These are phyloP conservation scores for Uronychia setigera DNA, from an alignment of 73 alveolate genomes.

Conservation along the genomic window DNA sequence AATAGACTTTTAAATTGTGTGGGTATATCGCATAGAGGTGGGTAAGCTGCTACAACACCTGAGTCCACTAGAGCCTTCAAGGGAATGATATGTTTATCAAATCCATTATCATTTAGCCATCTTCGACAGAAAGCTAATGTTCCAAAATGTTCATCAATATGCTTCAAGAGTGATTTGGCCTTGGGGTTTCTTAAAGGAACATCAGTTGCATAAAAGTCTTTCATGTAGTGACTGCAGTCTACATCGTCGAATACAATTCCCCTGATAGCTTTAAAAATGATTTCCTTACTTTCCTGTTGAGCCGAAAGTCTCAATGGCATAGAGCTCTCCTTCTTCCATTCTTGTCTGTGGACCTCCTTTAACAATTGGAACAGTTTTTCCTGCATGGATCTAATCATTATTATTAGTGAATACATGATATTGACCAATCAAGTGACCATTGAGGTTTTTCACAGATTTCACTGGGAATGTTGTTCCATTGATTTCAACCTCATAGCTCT, in stretches of 20 bases:
- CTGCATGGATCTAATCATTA: constrained; percentile 81
- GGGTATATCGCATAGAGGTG: constrained; percentile 90
- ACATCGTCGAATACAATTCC: constrained; percentile 92
- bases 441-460: constrained; percentile 87
- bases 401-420: constrained; percentile 42
- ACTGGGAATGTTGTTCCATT: constrained; percentile 90
- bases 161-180: constrained; percentile 85
- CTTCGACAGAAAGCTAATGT: constrained; percentile 96
- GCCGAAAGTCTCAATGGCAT: constrained; percentile 98
- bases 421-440: constrained; percentile 92
- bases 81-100: constrained; percentile 83
- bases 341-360: constrained; percentile 83
- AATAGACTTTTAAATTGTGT: no score
- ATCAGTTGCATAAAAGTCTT: constrained; percentile 76
- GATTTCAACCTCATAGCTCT: constrained; percentile 94
- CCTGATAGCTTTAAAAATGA: constrained; percentile 1
- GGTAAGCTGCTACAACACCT: constrained; percentile 91
- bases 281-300: constrained; percentile 89
- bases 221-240: constrained; percentile 97
- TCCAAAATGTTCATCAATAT: constrained; percentile 83
- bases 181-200: constrained; percentile 87
- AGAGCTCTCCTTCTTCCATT: constrained; percentile 97
- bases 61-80: constrained; percentile 84
- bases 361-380: constrained; percentile 95
- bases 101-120: constrained; percentile 92